phyloP scores from a whole-genome alignment of 2,329 filamentous ascomycete species.

The Fusarium chaquense region DNA sequence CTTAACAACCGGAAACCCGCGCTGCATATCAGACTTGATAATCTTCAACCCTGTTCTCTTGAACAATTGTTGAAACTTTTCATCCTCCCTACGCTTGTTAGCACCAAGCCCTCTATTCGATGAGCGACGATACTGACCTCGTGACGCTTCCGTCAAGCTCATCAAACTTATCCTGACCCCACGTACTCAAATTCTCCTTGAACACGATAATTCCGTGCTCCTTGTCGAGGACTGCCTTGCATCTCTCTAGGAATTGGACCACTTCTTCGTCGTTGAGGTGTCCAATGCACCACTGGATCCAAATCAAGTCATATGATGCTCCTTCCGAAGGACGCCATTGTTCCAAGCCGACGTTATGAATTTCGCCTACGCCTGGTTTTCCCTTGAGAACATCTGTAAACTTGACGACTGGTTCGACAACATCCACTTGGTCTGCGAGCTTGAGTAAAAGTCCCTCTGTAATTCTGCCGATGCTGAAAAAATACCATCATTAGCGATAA shows the following conservation, averaged over 20 bases:
- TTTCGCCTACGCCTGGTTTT: slow-evolving; percentile 68
- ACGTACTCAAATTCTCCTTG: slow-evolving; percentile 77
- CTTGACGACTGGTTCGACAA: slow-evolving; percentile 86
- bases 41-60: slow-evolving; percentile 74
- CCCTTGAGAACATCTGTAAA: slow-evolving; percentile 75
- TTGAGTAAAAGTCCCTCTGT: slow-evolving; percentile 81
- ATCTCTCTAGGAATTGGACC: slow-evolving; percentile 72
- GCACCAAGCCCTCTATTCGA: fast-evolving
- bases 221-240: slow-evolving; percentile 58
- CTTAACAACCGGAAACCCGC: slow-evolving; percentile 72
- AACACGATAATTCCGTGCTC: slow-evolving; percentile 51
- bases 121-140: slow-evolving; percentile 55
- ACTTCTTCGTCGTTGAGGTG: slow-evolving; percentile 83
- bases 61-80: slow-evolving; percentile 78
- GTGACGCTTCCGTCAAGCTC: slow-evolving; percentile 82
- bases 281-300: slow-evolving; percentile 91
- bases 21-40: slow-evolving; percentile 78
- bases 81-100: slow-evolving; percentile 61
- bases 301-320: slow-evolving; percentile 80
- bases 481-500: background rate
- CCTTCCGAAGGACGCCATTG: slow-evolving; percentile 68
- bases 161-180: slow-evolving; percentile 76
- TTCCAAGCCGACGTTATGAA: slow-evolving; percentile 81
- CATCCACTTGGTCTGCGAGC: slow-evolving; percentile 78
- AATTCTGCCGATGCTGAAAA: slow-evolving; percentile 80